Evolutionary conservation across 1,284 basidiomycete species (phyloP), one percentile per base, ranked within the genome.

Genomic region (Afroboletus lepidellus): DNA sequence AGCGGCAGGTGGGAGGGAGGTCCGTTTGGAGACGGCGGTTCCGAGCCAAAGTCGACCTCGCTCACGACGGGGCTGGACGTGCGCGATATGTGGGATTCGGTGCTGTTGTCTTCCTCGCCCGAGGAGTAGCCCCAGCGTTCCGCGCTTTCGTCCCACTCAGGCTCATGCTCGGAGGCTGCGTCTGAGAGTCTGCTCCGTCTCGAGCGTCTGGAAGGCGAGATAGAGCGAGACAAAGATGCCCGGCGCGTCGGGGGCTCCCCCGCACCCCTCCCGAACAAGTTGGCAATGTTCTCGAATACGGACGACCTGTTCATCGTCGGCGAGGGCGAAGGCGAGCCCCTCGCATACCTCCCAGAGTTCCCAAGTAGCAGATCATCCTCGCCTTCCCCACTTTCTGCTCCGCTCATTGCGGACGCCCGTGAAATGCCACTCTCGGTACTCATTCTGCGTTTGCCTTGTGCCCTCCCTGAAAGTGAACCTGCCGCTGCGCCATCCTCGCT

Each of bases 111-210:
- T 58, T 84, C 85, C 64, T 91, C 88, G 20, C 80, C 87, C 7
- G 88, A 90, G 18, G 84, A 82, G 65, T 90, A 91, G 5, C 89
- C 89, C 88, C 88, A 91, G 7, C 85, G 77, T 55, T 90, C 87
- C 43, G 77, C 76, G 30, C 73, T 77, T 41, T 79, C 81, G 23
- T 80, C 81, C 15, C 71, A 75, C 32, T 75, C 79, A 16, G 78
- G 59, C 12, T 76, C 82, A 62, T 84, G 71, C 38, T 86, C 83
- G 3, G 84, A 85, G 34, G 74, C 79, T 24, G 72, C 75, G 33
- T 81, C 79, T 20, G 85, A 86, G 43, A 74, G 74, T 43, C 77
- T 73, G 52, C 78, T 79, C 8, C 77, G 74, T 48, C 80, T 69
- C 18, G 83, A 85, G 38, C 75, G 71, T 18, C 79, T 73, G 53